Conservation (phyloP, 306 rosid genomes). For the Quercus aquifolioides region DNA sequence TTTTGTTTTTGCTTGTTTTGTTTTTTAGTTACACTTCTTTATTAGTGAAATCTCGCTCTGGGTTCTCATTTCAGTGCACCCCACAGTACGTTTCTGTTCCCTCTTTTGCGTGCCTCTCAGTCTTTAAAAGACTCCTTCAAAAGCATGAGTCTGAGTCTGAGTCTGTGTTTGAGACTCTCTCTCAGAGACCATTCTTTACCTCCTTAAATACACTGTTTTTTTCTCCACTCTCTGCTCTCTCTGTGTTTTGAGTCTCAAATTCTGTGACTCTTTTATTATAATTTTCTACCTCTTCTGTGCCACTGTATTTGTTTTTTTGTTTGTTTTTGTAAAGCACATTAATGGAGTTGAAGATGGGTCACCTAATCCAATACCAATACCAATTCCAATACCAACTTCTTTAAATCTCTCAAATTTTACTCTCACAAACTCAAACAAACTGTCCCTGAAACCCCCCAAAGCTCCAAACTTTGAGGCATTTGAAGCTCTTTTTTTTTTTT, state of each 20-base stretch:
- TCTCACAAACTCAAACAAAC: slow-evolving; percentile 8
- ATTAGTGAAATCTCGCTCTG: slow-evolving; percentile 35
- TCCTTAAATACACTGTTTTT: background rate
- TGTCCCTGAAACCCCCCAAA: slow-evolving; percentile 18
- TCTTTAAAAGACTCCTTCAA: slow-evolving; percentile 34
- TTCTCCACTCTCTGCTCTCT: slow-evolving; percentile 13
- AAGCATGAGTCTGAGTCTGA: slow-evolving; percentile 20
- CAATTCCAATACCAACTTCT: slow-evolving; percentile 50
- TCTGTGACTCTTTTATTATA: background rate
- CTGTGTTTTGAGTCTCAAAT: slow-evolving; percentile 15
- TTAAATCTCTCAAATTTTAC: slow-evolving; percentile 27
- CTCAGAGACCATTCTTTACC: slow-evolving; percentile 22
- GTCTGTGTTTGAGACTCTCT: background rate
- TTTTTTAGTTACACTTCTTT: slow-evolving; percentile 28
- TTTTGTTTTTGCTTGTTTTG: background rate
- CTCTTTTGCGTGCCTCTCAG: slow-evolving; percentile 32
- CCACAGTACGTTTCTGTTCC: slow-evolving; percentile 57
- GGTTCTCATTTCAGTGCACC: slow-evolving; percentile 29
- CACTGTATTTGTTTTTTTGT: background rate
- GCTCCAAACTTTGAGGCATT: slow-evolving; percentile 32
- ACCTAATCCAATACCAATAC: slow-evolving; percentile 46
- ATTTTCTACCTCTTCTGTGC: background rate
- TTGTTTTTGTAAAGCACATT: slow-evolving; percentile 7
- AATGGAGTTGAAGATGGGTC: slow-evolving; percentile 43
- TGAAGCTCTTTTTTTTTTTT: slow-evolving; percentile 6